phyloP scores from a whole-genome alignment of 1,139 yeast genomes.

The Diutina mesorugosa region DNA sequence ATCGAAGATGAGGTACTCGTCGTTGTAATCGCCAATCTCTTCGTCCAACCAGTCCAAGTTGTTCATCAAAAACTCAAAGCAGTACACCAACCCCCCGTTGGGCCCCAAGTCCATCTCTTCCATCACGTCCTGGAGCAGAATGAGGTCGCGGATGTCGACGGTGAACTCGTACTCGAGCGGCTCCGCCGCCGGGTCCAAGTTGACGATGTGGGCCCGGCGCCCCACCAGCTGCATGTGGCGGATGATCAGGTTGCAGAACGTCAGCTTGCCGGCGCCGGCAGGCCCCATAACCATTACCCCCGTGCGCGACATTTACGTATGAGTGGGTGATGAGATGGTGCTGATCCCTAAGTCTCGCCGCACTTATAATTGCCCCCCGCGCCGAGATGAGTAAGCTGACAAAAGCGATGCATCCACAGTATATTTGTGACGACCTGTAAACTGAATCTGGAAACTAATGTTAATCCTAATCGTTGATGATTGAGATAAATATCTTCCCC shows the following conservation, averaged over 20 bases:
- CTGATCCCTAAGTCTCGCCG: not conserved
- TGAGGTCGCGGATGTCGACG: slow-evolving; percentile 82
- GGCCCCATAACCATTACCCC: slow-evolving; percentile 96
- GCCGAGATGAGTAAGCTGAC: not conserved
- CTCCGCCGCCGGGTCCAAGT: slow-evolving; percentile 96
- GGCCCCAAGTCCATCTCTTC: slow-evolving; percentile 92
- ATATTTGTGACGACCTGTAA: too few relatives aligned
- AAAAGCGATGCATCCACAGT: too few relatives aligned
- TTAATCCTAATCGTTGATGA: too few relatives aligned
- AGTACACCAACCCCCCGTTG: slow-evolving; percentile 86
- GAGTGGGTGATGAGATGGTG: not conserved
- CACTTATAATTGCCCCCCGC: not conserved
- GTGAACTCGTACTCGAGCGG: slow-evolving; percentile 86
- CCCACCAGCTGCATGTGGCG: slow-evolving; percentile 85
- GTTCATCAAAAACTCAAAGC: slow-evolving; percentile 78
- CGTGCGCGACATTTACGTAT: slow-evolving; percentile 64
- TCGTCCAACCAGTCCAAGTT: slow-evolving; percentile 96
- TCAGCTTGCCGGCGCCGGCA: slow-evolving; percentile 92
- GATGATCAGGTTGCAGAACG: slow-evolving; percentile 82
- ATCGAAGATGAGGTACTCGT: slow-evolving; percentile 87
- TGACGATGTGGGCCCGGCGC: slow-evolving; percentile 86
- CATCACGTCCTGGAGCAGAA: slow-evolving; percentile 92
- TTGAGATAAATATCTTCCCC: too few relatives aligned
- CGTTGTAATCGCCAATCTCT: slow-evolving; percentile 86
- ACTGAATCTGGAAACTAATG: too few relatives aligned